These are phyloP conservation scores for Coffea eugenioides DNA, from an alignment of 257 asterid genomes.

Conservation along the genomic window DNA sequence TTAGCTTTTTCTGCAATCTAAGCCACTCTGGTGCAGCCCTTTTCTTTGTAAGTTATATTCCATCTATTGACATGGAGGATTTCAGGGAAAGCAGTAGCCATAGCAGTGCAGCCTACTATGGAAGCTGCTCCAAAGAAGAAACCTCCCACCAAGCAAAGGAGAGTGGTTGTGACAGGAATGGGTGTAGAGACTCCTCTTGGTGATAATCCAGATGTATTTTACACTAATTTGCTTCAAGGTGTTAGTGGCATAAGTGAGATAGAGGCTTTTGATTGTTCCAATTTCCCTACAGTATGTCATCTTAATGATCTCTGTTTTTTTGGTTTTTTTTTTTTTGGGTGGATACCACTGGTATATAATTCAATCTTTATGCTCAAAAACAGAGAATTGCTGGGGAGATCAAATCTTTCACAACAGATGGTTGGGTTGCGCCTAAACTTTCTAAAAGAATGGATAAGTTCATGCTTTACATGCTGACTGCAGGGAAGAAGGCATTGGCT, in stretches of 20 bases:
- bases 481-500: conserved; percentile 92
- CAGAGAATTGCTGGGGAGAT: conserved; percentile 99
- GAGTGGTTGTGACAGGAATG: conserved; percentile 98
- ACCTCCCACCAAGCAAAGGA: conserved; percentile 62
- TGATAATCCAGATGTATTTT: conserved; percentile 69
- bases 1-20: not conserved
- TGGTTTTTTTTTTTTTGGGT: conserved; percentile 4
- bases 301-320: conserved; percentile 7
- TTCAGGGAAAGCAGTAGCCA: conserved; percentile 58
- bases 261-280: conserved; percentile 87
- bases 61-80: not conserved
- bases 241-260: conserved; percentile 87
- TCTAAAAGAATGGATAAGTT: conserved; percentile 90
- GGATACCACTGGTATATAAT: conserved; percentile 20
- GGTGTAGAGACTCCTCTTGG: conserved; percentile 91
- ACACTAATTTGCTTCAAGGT: conserved; percentile 84
- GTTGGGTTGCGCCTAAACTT: conserved; percentile 92
- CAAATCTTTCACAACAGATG: conserved; percentile 84
- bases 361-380: conserved; percentile 26
- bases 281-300: conserved; percentile 75
- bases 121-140: conserved; percentile 53
- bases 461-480: conserved; percentile 96
- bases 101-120: conserved; percentile 51
- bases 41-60: not conserved
- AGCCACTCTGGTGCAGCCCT: not conserved